Base-by-base conservation (phyloP, 2,329 filamentous ascomycete species). In the Monosporascus cannonballus region DNA sequence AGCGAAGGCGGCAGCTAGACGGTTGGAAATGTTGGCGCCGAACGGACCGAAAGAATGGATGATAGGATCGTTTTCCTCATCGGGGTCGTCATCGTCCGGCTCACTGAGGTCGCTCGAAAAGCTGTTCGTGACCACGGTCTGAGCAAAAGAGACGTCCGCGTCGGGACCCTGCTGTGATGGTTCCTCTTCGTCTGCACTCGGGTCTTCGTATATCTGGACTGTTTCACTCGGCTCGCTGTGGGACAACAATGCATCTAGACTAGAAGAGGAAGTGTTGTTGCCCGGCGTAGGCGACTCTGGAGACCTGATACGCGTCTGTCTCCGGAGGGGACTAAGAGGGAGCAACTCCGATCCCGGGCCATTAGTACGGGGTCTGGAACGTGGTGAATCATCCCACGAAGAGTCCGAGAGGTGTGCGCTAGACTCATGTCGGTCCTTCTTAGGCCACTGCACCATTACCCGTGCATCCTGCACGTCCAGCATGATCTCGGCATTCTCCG, bases 61-160 rank as follows among this genome's bases (percentile, higher is more conserved):
- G 51, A 96, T 85, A 3, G 92, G 92, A 61, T 97, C 94, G 58
- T 96, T 96, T 71, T 97, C 93, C 73, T 96, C 92, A 61, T 93
- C 87, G 1, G 89, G 86, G 57, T 96, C 84, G 49, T 89, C 86
- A 18, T 91, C 84, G 18, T 87, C 84, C 5, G 71, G 71, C 30
- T 80, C 77, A 57, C 77, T 81, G 25, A 80, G 70, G 49, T 84
- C 81, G 64, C 80, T 84, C 7, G 76, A 78, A 66, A 80, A 82
- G 63, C 76, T 79, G 51, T 74, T 73, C n/a, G 73, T 73, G 24
- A 70, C 63, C 18, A 80, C 77, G 9, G 77, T 79, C 57, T 73
- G 67, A 59, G 80, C 78, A 67, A 77, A 81, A 17, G 70, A 70
- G 30, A 66, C 65, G 4, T 65, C 63, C 8, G 61, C 57, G 24